phyloP scores from a whole-genome alignment of 1,284 basidiomycete species.

The Macrocystidia cucumis region DNA sequence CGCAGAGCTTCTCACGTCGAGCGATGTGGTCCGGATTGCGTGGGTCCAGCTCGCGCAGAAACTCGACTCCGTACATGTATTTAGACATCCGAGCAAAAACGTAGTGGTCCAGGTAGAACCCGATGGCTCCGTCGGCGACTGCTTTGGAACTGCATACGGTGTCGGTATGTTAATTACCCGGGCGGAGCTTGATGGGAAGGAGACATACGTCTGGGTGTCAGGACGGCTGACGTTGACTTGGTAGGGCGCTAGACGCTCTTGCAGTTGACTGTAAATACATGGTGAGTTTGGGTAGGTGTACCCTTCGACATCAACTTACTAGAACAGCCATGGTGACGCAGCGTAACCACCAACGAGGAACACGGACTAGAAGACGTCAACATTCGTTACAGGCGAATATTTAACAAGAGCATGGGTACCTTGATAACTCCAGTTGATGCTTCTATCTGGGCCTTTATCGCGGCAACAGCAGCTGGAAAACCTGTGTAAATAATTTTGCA shows the following conservation, averaged over 20 bases:
- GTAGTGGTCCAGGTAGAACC: conserved; percentile 77
- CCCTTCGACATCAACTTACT: conserved; percentile 18
- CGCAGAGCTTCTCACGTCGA: conserved; percentile 57
- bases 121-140: conserved; percentile 73
- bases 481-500: background rate
- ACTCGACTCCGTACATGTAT: conserved; percentile 77
- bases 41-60: conserved; percentile 57
- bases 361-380: conserved; percentile 37
- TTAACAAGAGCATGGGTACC: conserved; percentile 23
- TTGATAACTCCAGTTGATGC: conserved; percentile 58
- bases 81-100: conserved; percentile 71
- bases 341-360: conserved; percentile 78
- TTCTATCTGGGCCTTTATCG: conserved; percentile 65
- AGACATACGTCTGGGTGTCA: conserved; percentile 62
- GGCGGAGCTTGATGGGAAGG: background rate
- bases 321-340: conserved; percentile 70
- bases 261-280: conserved; percentile 41
- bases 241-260: conserved; percentile 49
- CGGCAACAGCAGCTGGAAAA: conserved; percentile 44
- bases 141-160: conserved; percentile 55
- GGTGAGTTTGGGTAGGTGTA: too few relatives aligned
- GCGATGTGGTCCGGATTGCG: conserved; percentile 58
- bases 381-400: background rate
- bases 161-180: conserved; percentile 2
- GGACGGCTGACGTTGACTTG: conserved; percentile 61